Evolutionary conservation across 306 rosid species (phyloP), one percentile per base, ranked within the genome.

Genomic region (Medicago lupulina): DNA sequence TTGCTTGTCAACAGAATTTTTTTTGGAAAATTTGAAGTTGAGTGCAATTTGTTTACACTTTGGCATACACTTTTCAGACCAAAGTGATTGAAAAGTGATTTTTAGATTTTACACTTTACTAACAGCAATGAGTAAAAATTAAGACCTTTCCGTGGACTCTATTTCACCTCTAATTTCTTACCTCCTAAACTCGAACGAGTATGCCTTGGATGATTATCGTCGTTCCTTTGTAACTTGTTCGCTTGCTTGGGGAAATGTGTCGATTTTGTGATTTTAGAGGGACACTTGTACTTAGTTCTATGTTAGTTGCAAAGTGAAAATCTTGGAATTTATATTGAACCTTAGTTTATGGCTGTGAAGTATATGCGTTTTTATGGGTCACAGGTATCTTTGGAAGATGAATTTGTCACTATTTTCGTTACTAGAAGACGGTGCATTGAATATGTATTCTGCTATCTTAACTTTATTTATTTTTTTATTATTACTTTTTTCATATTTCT

Each of bases 221-320:
- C 2, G 9, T 46, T 21, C 65, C 61, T 54, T n/a, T 4, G 7
- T 71, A 64, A 57, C 74, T 25, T 79, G 60, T 10, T 44, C 12
- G 8, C 63, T 41, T 71, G 62, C 43, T 60, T 60, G 17, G n/a
- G 28, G 16, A 10, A 53, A 41, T 41, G 13, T 15, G 55, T 34
- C 72, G 36, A 16, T 76, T 84, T 4, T 65, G 53, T 70, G 54
- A 49, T 76, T 76, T 58, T 11, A 49, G 47, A 17, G 55, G 44
- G 82, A 9, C 9, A 2, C 38, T 67, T 61, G 53, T 53, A 43
- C 58, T 17, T 16, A 10, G 11, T 73, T 54, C 16, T 80, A 41
- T 54, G 17, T 19, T 36, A 40, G 39, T 23, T 57, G 59, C 70
- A 51, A 39, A 46, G 31, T 41, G 66, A 43, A 75, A 54, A 61